phyloP scores from a whole-genome alignment of 225 moss, liverwort and hornwort genomes.

The Polytrichum formosum region DNA sequence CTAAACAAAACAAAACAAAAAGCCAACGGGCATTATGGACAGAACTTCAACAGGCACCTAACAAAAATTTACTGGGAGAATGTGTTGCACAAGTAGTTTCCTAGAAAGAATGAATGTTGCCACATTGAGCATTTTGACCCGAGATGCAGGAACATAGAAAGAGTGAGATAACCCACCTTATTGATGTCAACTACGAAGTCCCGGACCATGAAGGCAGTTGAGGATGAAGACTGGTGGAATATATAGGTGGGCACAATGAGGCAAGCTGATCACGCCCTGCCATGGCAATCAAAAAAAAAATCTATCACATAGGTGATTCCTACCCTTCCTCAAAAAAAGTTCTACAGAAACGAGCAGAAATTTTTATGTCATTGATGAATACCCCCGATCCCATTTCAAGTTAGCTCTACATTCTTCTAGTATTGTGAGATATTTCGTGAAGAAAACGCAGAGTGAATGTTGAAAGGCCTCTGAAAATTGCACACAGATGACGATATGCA shows the following conservation, averaged over 20 bases:
- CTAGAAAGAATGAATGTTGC: too few species aligned
- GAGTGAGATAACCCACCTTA: background rate
- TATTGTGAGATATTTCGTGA: too few species aligned
- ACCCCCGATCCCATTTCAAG: background rate
- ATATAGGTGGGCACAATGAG: background rate
- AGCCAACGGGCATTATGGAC: too few species aligned
- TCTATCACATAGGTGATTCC: background rate
- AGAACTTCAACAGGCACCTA: too few species aligned
- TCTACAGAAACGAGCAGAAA: background rate
- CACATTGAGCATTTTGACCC: background rate
- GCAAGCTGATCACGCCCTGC: background rate
- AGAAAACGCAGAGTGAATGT: too few species aligned
- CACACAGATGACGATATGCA: too few species aligned
- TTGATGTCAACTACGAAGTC: slow-evolving; percentile 1
- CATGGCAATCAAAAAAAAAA: background rate
- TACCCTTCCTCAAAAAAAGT: background rate
- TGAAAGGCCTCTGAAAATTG: too few species aligned
- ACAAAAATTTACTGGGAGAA: too few species aligned
- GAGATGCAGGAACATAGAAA: background rate
- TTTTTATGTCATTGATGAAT: background rate
- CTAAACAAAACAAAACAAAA: too few species aligned
- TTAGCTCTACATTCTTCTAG: background rate
- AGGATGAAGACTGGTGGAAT: background rate
- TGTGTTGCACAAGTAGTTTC: too few species aligned
- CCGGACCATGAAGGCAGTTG: background rate